These are phyloP conservation scores for Penicillium sp. DNA, from an alignment of 2,329 filamentous ascomycete genomes.

Conservation along the genomic window DNA sequence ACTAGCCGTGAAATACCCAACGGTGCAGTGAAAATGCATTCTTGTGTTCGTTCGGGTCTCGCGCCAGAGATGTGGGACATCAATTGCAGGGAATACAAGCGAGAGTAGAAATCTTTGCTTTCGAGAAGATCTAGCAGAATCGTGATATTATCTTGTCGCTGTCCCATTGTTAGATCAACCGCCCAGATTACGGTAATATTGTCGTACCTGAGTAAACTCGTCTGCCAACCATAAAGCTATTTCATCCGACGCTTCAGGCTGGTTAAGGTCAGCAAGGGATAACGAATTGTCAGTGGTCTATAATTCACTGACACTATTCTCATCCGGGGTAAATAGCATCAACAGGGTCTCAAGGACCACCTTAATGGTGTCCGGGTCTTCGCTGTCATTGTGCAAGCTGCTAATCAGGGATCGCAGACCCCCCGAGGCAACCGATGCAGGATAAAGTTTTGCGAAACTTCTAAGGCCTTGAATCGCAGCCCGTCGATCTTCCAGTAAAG, in stretches of 20 bases:
- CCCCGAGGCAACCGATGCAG: constrained; percentile 90
- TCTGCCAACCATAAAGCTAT: constrained; percentile 95
- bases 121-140: constrained; percentile 87
- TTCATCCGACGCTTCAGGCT: constrained; percentile 94
- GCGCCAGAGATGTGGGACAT: constrained; percentile 82
- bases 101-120: constrained; percentile 81
- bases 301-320: constrained; percentile 53
- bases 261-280: constrained; percentile 22
- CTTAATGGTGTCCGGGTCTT: constrained; percentile 96
- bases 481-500: constrained; percentile 88
- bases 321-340: constrained; percentile 79
- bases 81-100: constrained; percentile 86
- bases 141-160: constrained; percentile 93
- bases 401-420: constrained; percentile 86
- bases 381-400: constrained; percentile 79
- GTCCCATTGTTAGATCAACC: constrained; percentile 50
- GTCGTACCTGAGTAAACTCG: constrained; percentile 83
- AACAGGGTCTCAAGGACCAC: constrained; percentile 91
- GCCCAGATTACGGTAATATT: constrained; percentile 10
- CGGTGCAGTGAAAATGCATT: constrained; percentile 87
- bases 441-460: constrained; percentile 95
- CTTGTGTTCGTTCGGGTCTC: constrained; percentile 86
- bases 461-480: constrained; percentile 89
- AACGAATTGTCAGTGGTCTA: neutral
- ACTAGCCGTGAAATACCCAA: constrained; percentile 86